Percentiles rank a stretch among this genome's conserved stretches.
phyloP scores from a whole-genome alignment of 345 rosid genomes.

The Cardiospermum halicacabum region DNA sequence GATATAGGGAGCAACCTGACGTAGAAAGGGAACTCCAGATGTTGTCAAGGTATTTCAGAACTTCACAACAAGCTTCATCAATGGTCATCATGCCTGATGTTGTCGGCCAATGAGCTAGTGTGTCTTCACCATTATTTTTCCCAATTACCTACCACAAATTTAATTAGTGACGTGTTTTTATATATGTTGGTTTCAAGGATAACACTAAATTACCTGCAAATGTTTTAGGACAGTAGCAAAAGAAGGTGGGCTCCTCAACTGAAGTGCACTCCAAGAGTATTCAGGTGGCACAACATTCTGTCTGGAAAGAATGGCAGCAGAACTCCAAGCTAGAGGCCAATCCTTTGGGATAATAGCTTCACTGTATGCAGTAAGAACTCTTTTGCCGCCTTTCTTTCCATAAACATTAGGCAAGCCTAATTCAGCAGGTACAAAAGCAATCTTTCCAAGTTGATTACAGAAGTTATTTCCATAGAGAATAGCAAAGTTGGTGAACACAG shows the following conservation, averaged over 20 bases:
- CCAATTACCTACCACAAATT: conserved; percentile 56
- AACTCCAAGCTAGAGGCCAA: conserved; percentile 97
- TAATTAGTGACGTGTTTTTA: conserved; percentile 14
- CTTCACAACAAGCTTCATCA: conserved; percentile 71
- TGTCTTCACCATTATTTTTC: conserved; percentile 85
- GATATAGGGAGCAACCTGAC: conserved; percentile 49
- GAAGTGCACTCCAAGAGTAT: conserved; percentile 76
- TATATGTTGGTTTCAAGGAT: not conserved
- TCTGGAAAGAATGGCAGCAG: conserved; percentile 68
- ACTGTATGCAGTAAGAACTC: conserved; percentile 75
- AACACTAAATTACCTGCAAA: conserved; percentile 53
- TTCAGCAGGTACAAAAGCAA: conserved; percentile 85
- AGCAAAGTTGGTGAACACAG: conserved; percentile 77
- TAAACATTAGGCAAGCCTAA: conserved; percentile 68
- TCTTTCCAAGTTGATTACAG: conserved; percentile 71
- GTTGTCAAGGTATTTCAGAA: conserved; percentile 74
- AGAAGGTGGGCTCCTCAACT: conserved; percentile 79
- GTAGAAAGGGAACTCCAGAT: conserved; percentile 74
- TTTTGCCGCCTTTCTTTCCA: conserved; percentile 60
- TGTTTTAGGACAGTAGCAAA: conserved; percentile 79
- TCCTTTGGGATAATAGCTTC: conserved; percentile 70
- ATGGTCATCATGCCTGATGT: conserved; percentile 64
- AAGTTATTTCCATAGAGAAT: conserved; percentile 69
- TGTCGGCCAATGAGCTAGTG: conserved; percentile 95
- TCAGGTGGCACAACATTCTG: conserved; percentile 82